Conservation (phyloP, 495 filamentous ascomycete genomes). For the Neurospora sublineolata region DNA sequence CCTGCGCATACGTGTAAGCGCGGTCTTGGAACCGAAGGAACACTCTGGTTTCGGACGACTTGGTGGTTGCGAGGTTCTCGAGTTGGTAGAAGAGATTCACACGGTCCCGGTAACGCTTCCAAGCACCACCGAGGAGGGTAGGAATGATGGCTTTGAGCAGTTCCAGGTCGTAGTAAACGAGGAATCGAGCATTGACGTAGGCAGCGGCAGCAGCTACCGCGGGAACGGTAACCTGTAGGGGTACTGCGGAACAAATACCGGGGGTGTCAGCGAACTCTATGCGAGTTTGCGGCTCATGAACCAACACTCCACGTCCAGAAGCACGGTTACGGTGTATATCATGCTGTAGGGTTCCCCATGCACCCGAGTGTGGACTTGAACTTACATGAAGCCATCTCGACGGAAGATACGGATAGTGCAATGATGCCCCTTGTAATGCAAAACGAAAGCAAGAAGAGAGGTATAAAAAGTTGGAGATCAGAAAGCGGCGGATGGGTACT, state of each 20-base stretch:
- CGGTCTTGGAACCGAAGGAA: constrained; percentile 69
- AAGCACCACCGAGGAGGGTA: constrained; percentile 27
- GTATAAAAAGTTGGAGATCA: neutral
- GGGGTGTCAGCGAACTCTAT: neutral
- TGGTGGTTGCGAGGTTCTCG: constrained; percentile 52
- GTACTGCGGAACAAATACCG: constrained; percentile 1
- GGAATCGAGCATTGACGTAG: constrained; percentile 69
- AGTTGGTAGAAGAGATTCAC: constrained; percentile 72
- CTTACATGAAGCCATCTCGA: constrained; percentile 7
- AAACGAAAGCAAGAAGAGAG: neutral
- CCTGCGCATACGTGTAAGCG: constrained; percentile 69
- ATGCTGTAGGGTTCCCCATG: neutral
- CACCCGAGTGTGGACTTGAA: neutral
- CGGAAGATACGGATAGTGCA: neutral
- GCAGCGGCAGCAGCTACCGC: constrained; percentile 57
- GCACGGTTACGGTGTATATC: neutral
- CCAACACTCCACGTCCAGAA: neutral
- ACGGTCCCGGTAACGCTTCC: constrained; percentile 42
- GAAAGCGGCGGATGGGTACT: neutral
- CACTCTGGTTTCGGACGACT: constrained; percentile 40
- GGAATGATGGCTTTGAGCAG: constrained; percentile 41
- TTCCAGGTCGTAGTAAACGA: constrained; percentile 52
- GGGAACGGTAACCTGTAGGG: constrained; percentile 46
- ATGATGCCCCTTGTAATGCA: neutral
- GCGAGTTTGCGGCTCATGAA: neutral